Conservation (phyloP, 352 stramenopile species). For the Phytopythium kandeliae region DNA sequence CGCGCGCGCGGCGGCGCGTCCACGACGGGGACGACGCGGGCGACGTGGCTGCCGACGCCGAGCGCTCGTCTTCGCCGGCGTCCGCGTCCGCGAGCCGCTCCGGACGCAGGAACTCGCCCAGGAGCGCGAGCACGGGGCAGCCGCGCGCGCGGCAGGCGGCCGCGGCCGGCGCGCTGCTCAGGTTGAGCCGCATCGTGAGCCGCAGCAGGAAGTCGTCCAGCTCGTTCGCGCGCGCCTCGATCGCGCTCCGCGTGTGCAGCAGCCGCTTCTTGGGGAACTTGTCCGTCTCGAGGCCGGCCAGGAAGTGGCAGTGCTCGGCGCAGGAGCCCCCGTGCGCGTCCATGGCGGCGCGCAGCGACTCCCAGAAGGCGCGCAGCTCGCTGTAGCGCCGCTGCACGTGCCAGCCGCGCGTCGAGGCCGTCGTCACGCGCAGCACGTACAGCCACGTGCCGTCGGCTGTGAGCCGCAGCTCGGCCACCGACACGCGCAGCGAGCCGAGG, state of each 20-base stretch:
- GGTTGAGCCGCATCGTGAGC: conserved; percentile 59
- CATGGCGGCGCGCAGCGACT: conserved; percentile 31
- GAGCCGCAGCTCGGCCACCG: conserved; percentile 49
- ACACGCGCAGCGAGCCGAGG: conserved; percentile 45
- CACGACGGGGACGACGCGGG: too few relatives aligned
- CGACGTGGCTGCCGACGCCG: too few relatives aligned
- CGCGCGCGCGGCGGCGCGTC: conserved; percentile 4
- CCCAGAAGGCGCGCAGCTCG: conserved; percentile 70
- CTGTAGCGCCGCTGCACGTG: conserved; percentile 56
- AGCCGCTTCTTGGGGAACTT: conserved; percentile 77
- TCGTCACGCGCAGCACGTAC: conserved; percentile 62
- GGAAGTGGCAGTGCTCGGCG: conserved; percentile 60
- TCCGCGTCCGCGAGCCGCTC: conserved; percentile 1
- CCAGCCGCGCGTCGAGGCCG: conserved; percentile 30
- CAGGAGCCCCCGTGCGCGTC: conserved; percentile 23
- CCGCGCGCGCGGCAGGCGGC: conserved; percentile 32
- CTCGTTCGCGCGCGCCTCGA: conserved; percentile 43
- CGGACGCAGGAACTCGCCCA: conserved; percentile 39
- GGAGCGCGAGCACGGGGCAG: conserved; percentile 36
- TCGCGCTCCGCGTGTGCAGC: conserved; percentile 56
- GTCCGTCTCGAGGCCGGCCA: conserved; percentile 55
- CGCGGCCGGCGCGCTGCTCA: conserved; percentile 43
- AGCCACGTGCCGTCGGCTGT: conserved; percentile 56
- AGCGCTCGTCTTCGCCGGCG: conserved; percentile 9
- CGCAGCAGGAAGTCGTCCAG: conserved; percentile 60